Conservation (phyloP, 768 basidiomycete genomes). For the Chalciporus chontae region DNA sequence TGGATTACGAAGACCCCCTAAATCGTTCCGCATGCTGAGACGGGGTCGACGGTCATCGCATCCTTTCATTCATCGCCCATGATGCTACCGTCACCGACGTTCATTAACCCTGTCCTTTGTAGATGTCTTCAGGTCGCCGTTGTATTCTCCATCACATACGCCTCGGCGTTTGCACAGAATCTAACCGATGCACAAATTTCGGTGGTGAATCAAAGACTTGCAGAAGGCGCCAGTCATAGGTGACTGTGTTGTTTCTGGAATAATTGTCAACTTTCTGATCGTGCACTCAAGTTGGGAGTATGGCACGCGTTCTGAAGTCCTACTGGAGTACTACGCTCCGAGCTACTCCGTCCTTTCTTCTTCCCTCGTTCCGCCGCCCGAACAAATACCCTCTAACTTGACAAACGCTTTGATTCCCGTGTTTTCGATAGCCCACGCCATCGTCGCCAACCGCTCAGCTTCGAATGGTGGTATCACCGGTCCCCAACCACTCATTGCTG, state of each 20-base stretch:
- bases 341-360: conserved; percentile 43
- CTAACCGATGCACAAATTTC: conserved; percentile 35
- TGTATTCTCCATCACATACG: conserved; percentile 2
- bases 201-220: conserved; percentile 35
- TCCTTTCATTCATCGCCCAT: not conserved
- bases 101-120: not conserved
- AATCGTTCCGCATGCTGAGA: not conserved
- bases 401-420: conserved; percentile 47
- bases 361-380: conserved; percentile 25
- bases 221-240: conserved; percentile 43
- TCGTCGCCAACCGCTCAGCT: conserved; percentile 45
- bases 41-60: not conserved
- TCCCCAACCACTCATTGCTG: conserved; percentile 56
- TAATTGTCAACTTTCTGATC: not conserved
- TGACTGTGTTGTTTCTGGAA: conserved; percentile 7
- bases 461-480: conserved; percentile 42
- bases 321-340: conserved; percentile 47
- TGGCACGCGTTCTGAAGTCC: conserved; percentile 47
- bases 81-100: conserved; percentile 2
- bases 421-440: conserved; percentile 47
- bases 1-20: not conserved
- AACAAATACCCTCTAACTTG: conserved; percentile 13
- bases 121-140: not conserved
- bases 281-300: conserved; percentile 45
- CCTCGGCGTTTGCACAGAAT: conserved; percentile 27